Evolutionary conservation across 164 flowering plant species (phyloP), one percentile per base, ranked within the genome.

Genomic region (Cinnamomum chago): DNA sequence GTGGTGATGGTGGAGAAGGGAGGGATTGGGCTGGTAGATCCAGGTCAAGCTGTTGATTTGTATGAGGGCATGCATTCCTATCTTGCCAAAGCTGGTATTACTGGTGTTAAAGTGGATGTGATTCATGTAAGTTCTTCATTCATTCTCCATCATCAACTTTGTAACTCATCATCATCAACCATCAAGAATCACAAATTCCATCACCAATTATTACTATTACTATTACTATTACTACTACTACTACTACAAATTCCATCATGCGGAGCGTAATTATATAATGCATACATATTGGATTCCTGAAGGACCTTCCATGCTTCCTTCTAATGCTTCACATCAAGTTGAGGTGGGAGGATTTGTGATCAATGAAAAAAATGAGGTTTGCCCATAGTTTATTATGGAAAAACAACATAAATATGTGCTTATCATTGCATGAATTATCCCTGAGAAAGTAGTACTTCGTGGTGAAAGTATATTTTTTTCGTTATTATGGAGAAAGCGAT

Each of bases 321-420:
- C 83, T 65, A 92, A 92, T 82, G 95, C 99, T 67, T 84, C 97
- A 17, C 97, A 95, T 79, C 94, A 87, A 72, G 96, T 95, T 9
- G 97, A 97, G 24, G 88, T 95, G 50, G 99, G 95, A n/a, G 93
- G 95, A 12, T 93, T 95, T 70, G 97, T 93, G 75, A 79, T 95
- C 72, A 95, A 93, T 75, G 90, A 91, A 15, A 84, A 82, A 14
- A 82, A 89, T 68, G 95, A 95, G 97, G 97, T 92, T 79, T 50
- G 14, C 68, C 67, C 0, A 25, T 69, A 35, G 35, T 20, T 22
- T 33, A n/a, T 12, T 62, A 30, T 30, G 14, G 66, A 55, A 30
- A 52, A 50, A 6, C 5, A 4, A 52, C 17, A 50, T 14, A 62
- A 30, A 40, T 10, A 18, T 6, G 10, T 35, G 20, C n/a, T 47